Evolutionary conservation across 1,284 basidiomycete species (phyloP).

Genomic region (Neolentinus lepideus): DNA sequence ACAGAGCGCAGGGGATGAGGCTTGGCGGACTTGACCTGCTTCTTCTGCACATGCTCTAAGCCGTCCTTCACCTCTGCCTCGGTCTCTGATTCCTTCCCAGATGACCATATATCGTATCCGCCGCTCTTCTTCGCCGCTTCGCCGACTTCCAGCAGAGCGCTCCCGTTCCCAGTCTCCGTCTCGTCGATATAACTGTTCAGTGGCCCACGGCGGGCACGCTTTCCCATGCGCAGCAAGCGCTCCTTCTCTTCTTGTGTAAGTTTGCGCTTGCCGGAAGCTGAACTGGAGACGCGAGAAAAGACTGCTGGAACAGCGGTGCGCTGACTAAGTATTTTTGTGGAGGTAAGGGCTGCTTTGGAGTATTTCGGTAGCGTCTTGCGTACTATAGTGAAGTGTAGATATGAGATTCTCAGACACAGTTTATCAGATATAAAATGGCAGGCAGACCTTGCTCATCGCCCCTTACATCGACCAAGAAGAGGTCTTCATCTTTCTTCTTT

Average conservation of each 20-base stretch:
- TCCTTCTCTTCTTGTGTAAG: slow-evolving; percentile 64
- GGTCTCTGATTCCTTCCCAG: slow-evolving; percentile 29
- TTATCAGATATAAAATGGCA: neutral
- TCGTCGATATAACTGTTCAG: slow-evolving; percentile 65
- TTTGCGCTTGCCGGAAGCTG: slow-evolving; percentile 26
- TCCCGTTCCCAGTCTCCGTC: slow-evolving; percentile 55
- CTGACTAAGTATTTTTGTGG: slow-evolving; percentile 76
- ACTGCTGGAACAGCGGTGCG: slow-evolving; percentile 85
- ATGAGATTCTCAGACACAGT: neutral
- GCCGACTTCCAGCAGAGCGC: slow-evolving; percentile 51
- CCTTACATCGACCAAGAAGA: slow-evolving; percentile 74
- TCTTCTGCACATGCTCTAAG: slow-evolving; percentile 7
- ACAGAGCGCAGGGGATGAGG: slow-evolving; percentile 36
- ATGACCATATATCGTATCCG: slow-evolving; percentile 66
- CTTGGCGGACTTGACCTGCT: neutral
- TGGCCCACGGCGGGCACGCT: slow-evolving; percentile 60
- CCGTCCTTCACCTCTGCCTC: slow-evolving; percentile 33
- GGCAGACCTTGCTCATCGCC: slow-evolving; percentile 72
- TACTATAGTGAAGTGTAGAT: slow-evolving; percentile 29
- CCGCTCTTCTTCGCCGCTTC: slow-evolving; percentile 69
- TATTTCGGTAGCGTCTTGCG: slow-evolving; percentile 49
- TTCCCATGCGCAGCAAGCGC: slow-evolving; percentile 67
- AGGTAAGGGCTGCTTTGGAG: slow-evolving; percentile 54
- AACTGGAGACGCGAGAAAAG: slow-evolving; percentile 33
- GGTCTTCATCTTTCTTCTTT: slow-evolving; percentile 59